These are phyloP conservation scores for Sinapis alba DNA, from an alignment of 441 rosid species.

Conservation along the genomic window DNA sequence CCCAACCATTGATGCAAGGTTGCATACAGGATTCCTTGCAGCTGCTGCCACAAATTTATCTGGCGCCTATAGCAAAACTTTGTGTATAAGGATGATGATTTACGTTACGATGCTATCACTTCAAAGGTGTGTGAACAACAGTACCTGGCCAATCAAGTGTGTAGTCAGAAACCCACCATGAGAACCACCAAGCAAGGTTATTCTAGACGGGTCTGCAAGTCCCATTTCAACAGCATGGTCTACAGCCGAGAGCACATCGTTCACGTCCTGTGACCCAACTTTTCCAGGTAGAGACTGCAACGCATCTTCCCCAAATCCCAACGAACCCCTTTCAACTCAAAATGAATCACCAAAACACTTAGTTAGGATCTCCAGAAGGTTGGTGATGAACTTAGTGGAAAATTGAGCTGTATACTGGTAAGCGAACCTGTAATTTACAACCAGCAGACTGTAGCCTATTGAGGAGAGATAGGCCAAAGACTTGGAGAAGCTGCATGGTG, in stretches of 20 bases:
- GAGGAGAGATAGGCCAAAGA: conserved; percentile 73
- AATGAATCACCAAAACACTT: not conserved
- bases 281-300: conserved; percentile 94
- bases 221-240: conserved; percentile 65
- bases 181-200: too few relatives aligned
- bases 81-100: not conserved
- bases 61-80: conserved; percentile 60
- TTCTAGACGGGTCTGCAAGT: too few relatives aligned
- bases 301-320: conserved; percentile 95
- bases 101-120: conserved; percentile 56
- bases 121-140: conserved; percentile 13
- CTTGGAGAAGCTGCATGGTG: conserved; percentile 67
- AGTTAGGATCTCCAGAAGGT: conserved; percentile 18
- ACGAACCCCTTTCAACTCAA: conserved; percentile 69
- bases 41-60: conserved; percentile 90
- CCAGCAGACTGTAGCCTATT: conserved; percentile 70
- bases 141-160: conserved; percentile 95
- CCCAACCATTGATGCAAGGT: conserved; percentile 76
- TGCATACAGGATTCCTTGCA: conserved; percentile 82
- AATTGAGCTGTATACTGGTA: not conserved
- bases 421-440: conserved; percentile 84
- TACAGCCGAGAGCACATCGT: too few relatives aligned
- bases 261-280: conserved; percentile 83
- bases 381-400: conserved; percentile 12
- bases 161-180: too few relatives aligned